Conservation (phyloP, 2,329 filamentous ascomycete species). For the Microsporum audouinii region DNA sequence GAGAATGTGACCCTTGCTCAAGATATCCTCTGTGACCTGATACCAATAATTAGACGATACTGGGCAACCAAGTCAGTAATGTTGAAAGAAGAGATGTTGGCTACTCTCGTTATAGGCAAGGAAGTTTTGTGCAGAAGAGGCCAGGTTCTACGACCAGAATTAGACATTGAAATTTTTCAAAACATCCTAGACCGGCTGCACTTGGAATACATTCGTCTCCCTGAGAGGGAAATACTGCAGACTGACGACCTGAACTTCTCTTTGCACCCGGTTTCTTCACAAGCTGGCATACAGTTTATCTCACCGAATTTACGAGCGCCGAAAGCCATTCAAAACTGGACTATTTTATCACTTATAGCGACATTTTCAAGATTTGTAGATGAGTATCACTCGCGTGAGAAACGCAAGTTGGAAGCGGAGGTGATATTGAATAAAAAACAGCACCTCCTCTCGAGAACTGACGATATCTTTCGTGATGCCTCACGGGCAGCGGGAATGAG, state of each 20-base stretch:
- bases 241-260: slow-evolving; percentile 62
- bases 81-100: slow-evolving; percentile 66
- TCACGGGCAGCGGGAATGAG: slow-evolving; percentile 27
- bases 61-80: slow-evolving; percentile 63
- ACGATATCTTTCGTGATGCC: slow-evolving; percentile 29
- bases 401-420: slow-evolving; percentile 6
- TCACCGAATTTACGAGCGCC: slow-evolving; percentile 27
- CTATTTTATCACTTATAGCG: slow-evolving; percentile 30
- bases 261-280: slow-evolving; percentile 16
- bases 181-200: slow-evolving; percentile 61
- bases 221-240: slow-evolving; percentile 60
- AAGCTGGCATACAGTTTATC: slow-evolving; percentile 29
- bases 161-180: slow-evolving; percentile 41
- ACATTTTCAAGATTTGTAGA: slow-evolving; percentile 31
- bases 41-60: slow-evolving; percentile 62
- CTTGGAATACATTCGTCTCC: slow-evolving; percentile 62
- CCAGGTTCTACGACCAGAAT: slow-evolving; percentile 27
- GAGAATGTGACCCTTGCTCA: slow-evolving; percentile 57
- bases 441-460: slow-evolving; percentile 26
- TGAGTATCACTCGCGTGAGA: slow-evolving; percentile 14
- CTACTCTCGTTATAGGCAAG: slow-evolving; percentile 56
- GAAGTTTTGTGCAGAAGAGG: slow-evolving; percentile 42
- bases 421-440: slow-evolving; percentile 24
- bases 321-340: slow-evolving; percentile 32
- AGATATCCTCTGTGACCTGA: slow-evolving; percentile 46